Percentiles rank a stretch among this genome's conserved stretches.
Conservation (phyloP, 305 asterid genomes). For the Fraxinus latifolia region DNA sequence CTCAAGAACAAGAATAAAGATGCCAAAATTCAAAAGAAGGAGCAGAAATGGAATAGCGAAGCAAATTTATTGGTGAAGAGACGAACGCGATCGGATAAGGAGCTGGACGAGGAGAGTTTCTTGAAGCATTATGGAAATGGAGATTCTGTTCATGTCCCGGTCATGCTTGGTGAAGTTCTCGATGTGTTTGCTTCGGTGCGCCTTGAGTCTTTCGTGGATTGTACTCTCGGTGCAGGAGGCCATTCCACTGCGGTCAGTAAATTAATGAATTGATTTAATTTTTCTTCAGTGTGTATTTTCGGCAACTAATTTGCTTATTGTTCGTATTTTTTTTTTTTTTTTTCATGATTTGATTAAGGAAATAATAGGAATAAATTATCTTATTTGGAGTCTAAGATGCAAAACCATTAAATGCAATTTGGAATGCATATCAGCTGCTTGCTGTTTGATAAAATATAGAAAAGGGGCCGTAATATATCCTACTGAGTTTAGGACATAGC, state of each 20-base stretch:
- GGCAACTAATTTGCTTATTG: background rate
- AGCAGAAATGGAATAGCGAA: constrained; percentile 28
- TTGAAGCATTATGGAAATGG: constrained; percentile 52
- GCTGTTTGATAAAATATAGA: background rate
- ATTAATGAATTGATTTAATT: background rate
- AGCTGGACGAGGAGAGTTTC: constrained; percentile 61
- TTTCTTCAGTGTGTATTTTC: background rate
- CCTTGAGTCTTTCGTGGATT: constrained; percentile 79
- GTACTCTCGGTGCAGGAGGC: constrained; percentile 95
- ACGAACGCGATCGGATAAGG: constrained; percentile 81
- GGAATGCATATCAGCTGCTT: background rate
- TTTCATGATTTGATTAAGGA: background rate
- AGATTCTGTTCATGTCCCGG: constrained; percentile 68
- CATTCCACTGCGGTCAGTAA: constrained; percentile 74
- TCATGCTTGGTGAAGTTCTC: constrained; percentile 80
- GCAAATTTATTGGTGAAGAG: constrained; percentile 53
- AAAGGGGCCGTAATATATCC: background rate
- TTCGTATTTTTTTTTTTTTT: background rate
- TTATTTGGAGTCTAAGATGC: background rate
- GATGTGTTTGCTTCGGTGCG: constrained; percentile 61
- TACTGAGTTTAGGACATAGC: background rate
- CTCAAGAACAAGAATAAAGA: constrained; percentile 29
- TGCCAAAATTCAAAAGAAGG: constrained; percentile 17
- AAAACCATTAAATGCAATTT: constrained; percentile 1
- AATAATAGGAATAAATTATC: background rate